Conservation (phyloP, 2,329 filamentous ascomycete genomes). For the Alternaria tenuissima region DNA sequence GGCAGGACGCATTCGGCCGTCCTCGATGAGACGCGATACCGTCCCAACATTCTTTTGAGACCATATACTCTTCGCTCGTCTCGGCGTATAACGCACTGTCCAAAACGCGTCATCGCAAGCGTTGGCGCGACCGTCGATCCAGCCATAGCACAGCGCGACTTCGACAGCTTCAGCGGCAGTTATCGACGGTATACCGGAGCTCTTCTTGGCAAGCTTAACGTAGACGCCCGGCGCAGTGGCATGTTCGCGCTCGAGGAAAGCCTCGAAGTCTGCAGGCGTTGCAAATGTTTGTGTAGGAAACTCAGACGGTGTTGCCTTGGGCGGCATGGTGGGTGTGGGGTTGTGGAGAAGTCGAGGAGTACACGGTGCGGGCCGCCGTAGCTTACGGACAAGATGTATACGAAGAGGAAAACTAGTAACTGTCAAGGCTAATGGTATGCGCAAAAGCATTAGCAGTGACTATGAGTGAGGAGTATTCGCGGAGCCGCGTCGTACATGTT, state of each 20-base stretch:
- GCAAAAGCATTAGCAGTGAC: background rate
- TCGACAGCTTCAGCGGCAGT: constrained; percentile 62
- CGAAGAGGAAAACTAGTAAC: background rate
- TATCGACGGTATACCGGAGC: constrained; percentile 55
- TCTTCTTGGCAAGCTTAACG: constrained; percentile 61
- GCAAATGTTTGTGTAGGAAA: constrained; percentile 18
- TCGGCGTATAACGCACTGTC: constrained; percentile 66
- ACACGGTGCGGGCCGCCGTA: background rate
- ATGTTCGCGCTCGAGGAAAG: constrained; percentile 50
- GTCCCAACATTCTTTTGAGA: constrained; percentile 67
- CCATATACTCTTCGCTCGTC: constrained; percentile 64
- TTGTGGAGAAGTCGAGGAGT: background rate
- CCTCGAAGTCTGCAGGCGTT: constrained; percentile 16
- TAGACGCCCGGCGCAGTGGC: constrained; percentile 53
- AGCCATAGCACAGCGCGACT: constrained; percentile 67
- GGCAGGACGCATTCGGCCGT: constrained; percentile 59
- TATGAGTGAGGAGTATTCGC: background rate
- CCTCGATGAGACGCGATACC: constrained; percentile 55
- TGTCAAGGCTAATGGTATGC: background rate
- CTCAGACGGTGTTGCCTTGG: constrained; percentile 10
- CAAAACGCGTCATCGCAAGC: constrained; percentile 58
- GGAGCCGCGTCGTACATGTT: background rate
- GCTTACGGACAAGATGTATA: background rate
- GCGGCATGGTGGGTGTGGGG: constrained; percentile 7
- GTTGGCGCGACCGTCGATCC: constrained; percentile 68